Conservation (phyloP, 768 basidiomycete genomes). For the Daedaleopsis sinensis region DNA sequence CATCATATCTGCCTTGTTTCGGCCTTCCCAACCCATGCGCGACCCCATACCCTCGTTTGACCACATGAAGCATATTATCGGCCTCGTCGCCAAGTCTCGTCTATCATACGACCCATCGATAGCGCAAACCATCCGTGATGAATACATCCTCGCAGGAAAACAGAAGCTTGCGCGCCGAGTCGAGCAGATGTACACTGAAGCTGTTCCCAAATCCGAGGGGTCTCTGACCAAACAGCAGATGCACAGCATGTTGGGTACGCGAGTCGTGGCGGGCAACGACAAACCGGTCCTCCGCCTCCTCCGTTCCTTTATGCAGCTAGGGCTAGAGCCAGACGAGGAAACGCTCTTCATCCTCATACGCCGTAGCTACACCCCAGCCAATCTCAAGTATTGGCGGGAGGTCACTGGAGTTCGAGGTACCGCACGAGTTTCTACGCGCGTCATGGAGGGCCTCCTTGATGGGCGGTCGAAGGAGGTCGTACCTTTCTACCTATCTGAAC, state of each 20-base stretch:
- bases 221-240: background rate
- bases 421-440: slow-evolving; percentile 52
- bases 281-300: background rate
- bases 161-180: slow-evolving; percentile 15
- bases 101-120: slow-evolving; percentile 22
- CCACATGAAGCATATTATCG: slow-evolving; percentile 9
- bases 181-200: slow-evolving; percentile 16
- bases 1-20: slow-evolving; percentile 6
- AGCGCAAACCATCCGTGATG: slow-evolving; percentile 18
- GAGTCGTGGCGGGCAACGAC: background rate
- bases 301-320: slow-evolving; percentile 14
- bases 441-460: slow-evolving; percentile 41
- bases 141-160: slow-evolving; percentile 18
- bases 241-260: background rate
- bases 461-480: background rate
- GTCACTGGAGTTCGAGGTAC: slow-evolving; percentile 44
- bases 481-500: background rate
- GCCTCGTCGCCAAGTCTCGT: background rate
- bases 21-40: background rate
- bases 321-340: slow-evolving; percentile 35
- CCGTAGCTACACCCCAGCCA: slow-evolving; percentile 40
- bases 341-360: slow-evolving; percentile 48
- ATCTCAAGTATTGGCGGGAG: slow-evolving; percentile 46
- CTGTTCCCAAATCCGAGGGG: background rate
- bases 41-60: slow-evolving; percentile 11